Base-by-base conservation (phyloP, 139 green algal genomes). In the Yamagishiella unicocca region DNA sequence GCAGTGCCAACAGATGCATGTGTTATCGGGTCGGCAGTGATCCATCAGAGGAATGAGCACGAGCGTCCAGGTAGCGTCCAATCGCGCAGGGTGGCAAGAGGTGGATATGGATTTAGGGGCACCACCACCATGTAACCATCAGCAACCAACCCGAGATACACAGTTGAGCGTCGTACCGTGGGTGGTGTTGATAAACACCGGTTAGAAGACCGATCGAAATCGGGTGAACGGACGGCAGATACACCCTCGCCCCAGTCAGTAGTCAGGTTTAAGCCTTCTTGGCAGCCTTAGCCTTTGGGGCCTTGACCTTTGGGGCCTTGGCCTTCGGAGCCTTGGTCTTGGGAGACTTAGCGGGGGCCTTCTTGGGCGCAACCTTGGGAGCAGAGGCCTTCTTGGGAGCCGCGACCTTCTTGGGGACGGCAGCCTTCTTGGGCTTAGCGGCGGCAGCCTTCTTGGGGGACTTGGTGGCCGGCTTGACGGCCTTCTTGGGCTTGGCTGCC, bases 161-260 rank as follows among this genome's bases (percentile, higher is more conserved):
- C n/a, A n/a, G n/a, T n/a, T n/a, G n/a, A n/a, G n/a, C n/a, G n/a
- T 58, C 14, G 50, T 58, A 12, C 50, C 50, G 50, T 50, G 17
- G 72, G 77, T 84, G 77, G 77, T 84, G 77, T 73, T 84, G 77
- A 84, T 43, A 84, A 84, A 73, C 77, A 84, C 77, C 77, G 77
- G 25, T 73, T 84, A 45, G 66, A 74, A 27, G 27, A 24, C 62
- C 4, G n/a, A n/a, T n/a, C n/a, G n/a, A n/a, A n/a, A n/a, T n/a
- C n/a, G n/a, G n/a, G n/a, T n/a, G n/a, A n/a, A n/a, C n/a, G n/a
- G n/a, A n/a, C n/a, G n/a, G n/a, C n/a, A n/a, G n/a, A n/a, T n/a
- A n/a, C n/a, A n/a, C n/a, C n/a, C n/a, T n/a, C n/a, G 50, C 61
- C 61, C 27, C 21, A 70, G 31, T 70, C 61, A 70, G 61, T 25